phyloP scores from a whole-genome alignment of 345 rosid species.

The Pistacia atlantica region DNA sequence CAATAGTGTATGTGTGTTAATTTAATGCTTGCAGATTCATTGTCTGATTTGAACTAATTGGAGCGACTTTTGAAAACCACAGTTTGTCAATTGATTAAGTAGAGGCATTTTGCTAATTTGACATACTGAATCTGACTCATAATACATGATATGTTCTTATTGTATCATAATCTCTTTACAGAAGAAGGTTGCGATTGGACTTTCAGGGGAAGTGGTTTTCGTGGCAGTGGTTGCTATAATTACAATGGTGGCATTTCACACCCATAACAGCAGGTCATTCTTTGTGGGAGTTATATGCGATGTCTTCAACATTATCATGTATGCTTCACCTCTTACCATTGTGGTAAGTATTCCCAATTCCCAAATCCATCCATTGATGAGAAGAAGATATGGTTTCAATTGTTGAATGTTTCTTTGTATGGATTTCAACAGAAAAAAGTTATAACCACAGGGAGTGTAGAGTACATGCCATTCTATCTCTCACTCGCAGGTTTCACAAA shows the following conservation, averaged over 20 bases:
- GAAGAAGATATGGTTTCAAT: neutral
- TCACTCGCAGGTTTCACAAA: constrained; percentile 41
- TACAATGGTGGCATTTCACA: constrained; percentile 22
- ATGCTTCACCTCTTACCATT: constrained; percentile 33
- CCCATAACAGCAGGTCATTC: constrained; percentile 13
- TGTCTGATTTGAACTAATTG: too few relatives aligned
- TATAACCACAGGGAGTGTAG: constrained; percentile 48
- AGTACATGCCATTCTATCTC: constrained; percentile 51
- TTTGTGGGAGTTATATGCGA: constrained; percentile 33
- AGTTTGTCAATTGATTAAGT: too few relatives aligned
- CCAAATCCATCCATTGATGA: neutral
- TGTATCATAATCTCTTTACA: neutral
- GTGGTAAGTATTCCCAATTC: neutral
- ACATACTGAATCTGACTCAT: too few relatives aligned
- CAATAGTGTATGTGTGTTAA: too few relatives aligned
- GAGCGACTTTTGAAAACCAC: too few relatives aligned
- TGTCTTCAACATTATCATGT: constrained; percentile 46
- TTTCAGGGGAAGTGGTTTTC: constrained; percentile 22
- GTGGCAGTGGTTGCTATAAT: neutral
- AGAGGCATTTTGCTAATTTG: too few relatives aligned
- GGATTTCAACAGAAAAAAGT: constrained; percentile 38
- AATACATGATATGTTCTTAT: too few relatives aligned
- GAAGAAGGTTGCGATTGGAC: constrained; percentile 23
- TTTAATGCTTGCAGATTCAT: too few relatives aligned
- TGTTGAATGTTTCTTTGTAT: neutral